Conservation (phyloP, 225 moss, liverwort and hornwort species). For the Anthoceros angustus region DNA sequence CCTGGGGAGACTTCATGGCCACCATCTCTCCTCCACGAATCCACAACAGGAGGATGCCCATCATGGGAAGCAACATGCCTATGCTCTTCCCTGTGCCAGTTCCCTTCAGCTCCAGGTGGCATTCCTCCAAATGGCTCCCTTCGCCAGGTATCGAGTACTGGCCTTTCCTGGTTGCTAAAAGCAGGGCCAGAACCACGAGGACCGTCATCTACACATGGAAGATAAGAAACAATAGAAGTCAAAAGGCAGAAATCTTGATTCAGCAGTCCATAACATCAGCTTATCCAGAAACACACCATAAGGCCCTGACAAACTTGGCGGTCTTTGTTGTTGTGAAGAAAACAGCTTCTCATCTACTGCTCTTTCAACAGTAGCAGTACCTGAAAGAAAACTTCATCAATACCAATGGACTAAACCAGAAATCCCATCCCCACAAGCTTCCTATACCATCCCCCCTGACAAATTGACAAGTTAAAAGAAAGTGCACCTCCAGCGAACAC, state of each 20-base stretch:
- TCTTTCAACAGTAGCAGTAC: conserved; percentile 38
- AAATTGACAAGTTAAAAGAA: no score
- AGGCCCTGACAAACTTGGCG: conserved; percentile 32
- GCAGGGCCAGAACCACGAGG: conserved; percentile 25
- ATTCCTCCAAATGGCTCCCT: conserved; percentile 60
- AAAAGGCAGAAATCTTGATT: background rate
- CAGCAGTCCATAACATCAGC: conserved; percentile 1
- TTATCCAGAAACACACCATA: conserved; percentile 31
- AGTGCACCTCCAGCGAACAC: no score
- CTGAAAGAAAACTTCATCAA: conserved; percentile 12
- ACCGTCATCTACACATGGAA: conserved; percentile 34
- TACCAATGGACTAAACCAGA: background rate
- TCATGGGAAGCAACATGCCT: conserved; percentile 40
- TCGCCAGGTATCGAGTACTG: conserved; percentile 60
- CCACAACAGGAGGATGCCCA: conserved; percentile 36
- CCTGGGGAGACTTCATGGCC: conserved; percentile 32
- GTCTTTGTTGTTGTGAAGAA: conserved; percentile 47
- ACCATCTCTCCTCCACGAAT: conserved; percentile 75
- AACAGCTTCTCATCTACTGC: conserved; percentile 43
- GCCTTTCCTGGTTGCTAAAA: conserved; percentile 55
- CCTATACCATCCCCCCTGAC: no score
- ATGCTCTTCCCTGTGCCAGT: conserved; percentile 67
- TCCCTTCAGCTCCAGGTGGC: conserved; percentile 44
- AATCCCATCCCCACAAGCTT: background rate
- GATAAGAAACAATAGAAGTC: background rate